Base-by-base conservation (phyloP, 202 grass and related monocot species). In the Elaeis oleifera region DNA sequence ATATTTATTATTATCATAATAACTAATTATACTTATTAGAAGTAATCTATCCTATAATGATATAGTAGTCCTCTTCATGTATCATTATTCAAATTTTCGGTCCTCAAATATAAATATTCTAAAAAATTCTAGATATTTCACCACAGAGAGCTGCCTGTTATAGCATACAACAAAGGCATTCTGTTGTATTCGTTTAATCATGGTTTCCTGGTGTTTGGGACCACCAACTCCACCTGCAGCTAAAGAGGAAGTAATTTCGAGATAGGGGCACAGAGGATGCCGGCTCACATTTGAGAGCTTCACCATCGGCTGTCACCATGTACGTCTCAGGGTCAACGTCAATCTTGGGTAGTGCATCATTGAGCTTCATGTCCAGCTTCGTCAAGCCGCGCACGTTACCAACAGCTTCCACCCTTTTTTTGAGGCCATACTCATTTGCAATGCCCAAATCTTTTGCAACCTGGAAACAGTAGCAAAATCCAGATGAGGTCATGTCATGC, bases 171-270 rank as follows among this genome's bases (percentile, higher is more conserved):
- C 11, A 44, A 44, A 44, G 36, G 36, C 36, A 44, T 44, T 13
- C 11, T 44, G 2, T 14, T 9, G 9, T 13, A 44, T 44, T 14
- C 9, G 11, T 44, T 13, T 44, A 2, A 44, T 44, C 36, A 44
- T 44, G 36, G 11, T 44, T 13, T 44, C 8, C 36, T 11, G 9
- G 36, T 44, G 36, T 44, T 44, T 44, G 11, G 36, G 36, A 44
- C 36, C 36, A 14, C 36, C 36, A 44, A 44, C 9, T 44, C 36
- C 36, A 44, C 36, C 8, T 44, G 36, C 36, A 44, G 36, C 74
- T 85, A 95, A 64, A 95, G 50, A 90, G 78, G 62, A 95, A 95
- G 73, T 95, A 95, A 65, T 95, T 95, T 50, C 90, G 80, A 53
- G 90, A 87, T 21, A 95, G 67, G 26, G 90, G 90, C 11, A 95